Evolutionary conservation across 1,139 yeast genomes (phyloP).

Genomic region (Arxiozyma telluris): DNA sequence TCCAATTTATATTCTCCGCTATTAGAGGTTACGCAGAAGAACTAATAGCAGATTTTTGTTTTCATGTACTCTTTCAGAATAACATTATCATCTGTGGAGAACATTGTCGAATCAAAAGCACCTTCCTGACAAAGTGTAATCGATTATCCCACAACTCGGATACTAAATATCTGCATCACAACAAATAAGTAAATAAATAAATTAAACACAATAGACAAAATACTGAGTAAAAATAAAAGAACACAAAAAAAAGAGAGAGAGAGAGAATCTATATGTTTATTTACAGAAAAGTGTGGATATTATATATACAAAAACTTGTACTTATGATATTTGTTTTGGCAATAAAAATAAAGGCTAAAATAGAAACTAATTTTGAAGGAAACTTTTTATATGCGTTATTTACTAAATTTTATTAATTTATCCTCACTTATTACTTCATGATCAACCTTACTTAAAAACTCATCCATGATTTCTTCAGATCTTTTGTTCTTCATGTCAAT

Average conservation of each 20-base stretch:
- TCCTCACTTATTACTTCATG: constrained; percentile 20
- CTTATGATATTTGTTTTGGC: not conserved
- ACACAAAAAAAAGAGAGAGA: not conserved
- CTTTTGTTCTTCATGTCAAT: constrained; percentile 25
- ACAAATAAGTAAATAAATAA: no score
- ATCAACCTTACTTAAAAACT: constrained; percentile 19
- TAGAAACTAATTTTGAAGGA: not conserved
- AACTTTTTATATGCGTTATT: not conserved
- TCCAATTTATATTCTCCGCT: no score
- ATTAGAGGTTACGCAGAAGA: no score
- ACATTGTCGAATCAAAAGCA: no score
- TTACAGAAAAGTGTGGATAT: not conserved
- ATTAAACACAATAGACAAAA: no score
- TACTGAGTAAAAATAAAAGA: no score
- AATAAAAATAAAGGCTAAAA: not conserved
- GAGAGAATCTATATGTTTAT: not conserved
- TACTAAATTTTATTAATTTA: constrained; percentile 5
- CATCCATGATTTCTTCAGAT: constrained; percentile 23
- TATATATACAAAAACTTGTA: not conserved
- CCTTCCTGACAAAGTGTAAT: no score
- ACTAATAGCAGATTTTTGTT: no score
- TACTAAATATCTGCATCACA: no score
- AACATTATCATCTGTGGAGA: no score
- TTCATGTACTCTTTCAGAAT: no score
- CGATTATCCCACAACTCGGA: no score